These are phyloP conservation scores for Porogramme epimiltina DNA, from an alignment of 1,284 basidiomycete species.

Conservation along the genomic window DNA sequence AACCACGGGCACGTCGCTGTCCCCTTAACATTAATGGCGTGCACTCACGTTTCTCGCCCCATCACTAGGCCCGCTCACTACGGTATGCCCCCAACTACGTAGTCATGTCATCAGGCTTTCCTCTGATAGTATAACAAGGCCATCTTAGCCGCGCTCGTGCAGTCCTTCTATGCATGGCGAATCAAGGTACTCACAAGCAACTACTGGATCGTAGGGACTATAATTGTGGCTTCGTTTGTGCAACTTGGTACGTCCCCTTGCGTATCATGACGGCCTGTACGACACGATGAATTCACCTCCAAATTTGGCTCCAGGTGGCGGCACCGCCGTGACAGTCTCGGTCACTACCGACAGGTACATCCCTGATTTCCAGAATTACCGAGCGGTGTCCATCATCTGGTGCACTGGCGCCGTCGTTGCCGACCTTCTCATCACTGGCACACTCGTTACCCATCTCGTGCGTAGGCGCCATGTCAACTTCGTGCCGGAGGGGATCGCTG, in stretches of 20 bases:
- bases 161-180: constrained; percentile 45
- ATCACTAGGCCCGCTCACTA: background rate
- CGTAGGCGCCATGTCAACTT: constrained; percentile 24
- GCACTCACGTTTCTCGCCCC: background rate
- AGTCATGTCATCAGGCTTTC: background rate
- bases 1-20: too few species aligned
- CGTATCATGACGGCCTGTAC: background rate
- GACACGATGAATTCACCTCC: background rate
- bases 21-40: too few species aligned
- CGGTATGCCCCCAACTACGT: background rate
- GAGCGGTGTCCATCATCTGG: constrained; percentile 37
- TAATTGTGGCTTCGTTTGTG: constrained; percentile 27
- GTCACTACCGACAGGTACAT: constrained; percentile 34
- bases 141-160: constrained; percentile 40
- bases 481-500: constrained; percentile 12
- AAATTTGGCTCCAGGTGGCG: constrained; percentile 26
- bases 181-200: constrained; percentile 37
- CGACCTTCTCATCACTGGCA: constrained; percentile 31
- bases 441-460: constrained; percentile 23
- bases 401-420: constrained; percentile 31
- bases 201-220: constrained; percentile 24
- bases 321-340: constrained; percentile 35
- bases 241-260: constrained; percentile 30
- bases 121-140: constrained; percentile 22
- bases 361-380: constrained; percentile 33